Base-by-base conservation (phyloP, 352 stramenopile genomes). In the Stramenopiles sp. region DNA sequence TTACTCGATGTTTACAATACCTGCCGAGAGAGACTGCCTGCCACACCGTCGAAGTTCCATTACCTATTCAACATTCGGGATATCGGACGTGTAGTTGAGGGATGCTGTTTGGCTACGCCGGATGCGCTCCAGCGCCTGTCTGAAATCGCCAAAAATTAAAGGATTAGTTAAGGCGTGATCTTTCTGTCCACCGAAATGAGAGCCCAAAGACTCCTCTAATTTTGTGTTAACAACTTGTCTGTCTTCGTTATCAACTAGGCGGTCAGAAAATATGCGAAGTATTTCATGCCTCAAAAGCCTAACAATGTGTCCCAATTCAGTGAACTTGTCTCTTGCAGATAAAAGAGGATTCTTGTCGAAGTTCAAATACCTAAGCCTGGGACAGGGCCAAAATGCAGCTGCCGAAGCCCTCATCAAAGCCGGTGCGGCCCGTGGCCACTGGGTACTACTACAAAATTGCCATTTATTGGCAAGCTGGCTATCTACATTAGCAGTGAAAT, bases 11-110 rank as follows among this genome's bases (percentile, higher is more conserved):
- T 98, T 30, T 98, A 96, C 81, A 87, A 94, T 67, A 92, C 93
- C 71, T 91, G 93, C 7, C 80, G 96, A 0, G 92, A 97, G 39
- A 93, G 92, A 76, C 84, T 97, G 7, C 93, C 92, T 0, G 92
- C 93, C 0, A 97, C 93, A 14, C 93, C 93, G 29, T 94, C 91
- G 39, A 97, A 97, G 82, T 97, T 97, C 80, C 93, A 97, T 84
- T 97, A 97, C 84, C 97, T 97, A 78, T 98, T 98, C 85, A 98
- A 98, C 67, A 85, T 98, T n/a, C 89, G 94, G 0, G 94, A 98
- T 81, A 84, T 98, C 14, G 93, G 90, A 0, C 89, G 94, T 7
- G 92, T 98, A 0, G 97, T 93, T 75, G 93, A 98, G 85, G 94
- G 94, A 7, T 86, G 98, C 14, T 98, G 93, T 80, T 92, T 96